Evolutionary conservation across 306 rosid species (phyloP).

Genomic region (Fragaria iinumae): DNA sequence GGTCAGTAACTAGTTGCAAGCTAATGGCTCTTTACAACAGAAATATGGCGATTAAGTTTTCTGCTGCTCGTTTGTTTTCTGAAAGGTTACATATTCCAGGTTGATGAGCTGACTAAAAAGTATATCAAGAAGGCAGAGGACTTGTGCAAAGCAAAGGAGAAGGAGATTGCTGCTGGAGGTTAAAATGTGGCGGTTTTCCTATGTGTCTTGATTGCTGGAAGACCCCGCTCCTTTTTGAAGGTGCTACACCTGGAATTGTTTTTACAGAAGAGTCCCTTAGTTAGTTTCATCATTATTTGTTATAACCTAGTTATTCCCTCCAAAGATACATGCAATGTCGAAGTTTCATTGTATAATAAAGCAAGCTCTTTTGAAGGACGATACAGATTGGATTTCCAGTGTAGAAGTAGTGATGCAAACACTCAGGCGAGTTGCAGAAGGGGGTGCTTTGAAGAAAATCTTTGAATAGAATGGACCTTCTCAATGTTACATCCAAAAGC

Average conservation of each 20-base stretch:
- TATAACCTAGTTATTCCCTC: neutral
- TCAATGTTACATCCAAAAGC: too few species aligned
- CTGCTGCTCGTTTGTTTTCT: conserved; percentile 23
- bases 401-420: neutral
- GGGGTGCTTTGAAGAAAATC: too few species aligned
- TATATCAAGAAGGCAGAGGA: conserved; percentile 81
- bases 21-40: neutral
- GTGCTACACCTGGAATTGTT: neutral
- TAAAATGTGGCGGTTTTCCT: conserved; percentile 15
- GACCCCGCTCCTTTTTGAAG: neutral
- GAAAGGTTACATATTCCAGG: conserved; percentile 36
- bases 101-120: conserved; percentile 85
- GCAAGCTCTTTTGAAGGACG: neutral
- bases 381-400: neutral
- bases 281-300: neutral
- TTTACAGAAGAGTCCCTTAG: neutral
- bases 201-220: neutral
- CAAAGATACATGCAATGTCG: neutral
- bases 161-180: conserved; percentile 66
- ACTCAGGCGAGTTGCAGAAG: neutral
- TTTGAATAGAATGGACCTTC: too few species aligned
- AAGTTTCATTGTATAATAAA: neutral
- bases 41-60: neutral
- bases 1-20: conserved; percentile 44
- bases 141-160: conserved; percentile 76